These are phyloP conservation scores for Mycena venus DNA, from an alignment of 768 basidiomycete genomes.

Conservation along the genomic window DNA sequence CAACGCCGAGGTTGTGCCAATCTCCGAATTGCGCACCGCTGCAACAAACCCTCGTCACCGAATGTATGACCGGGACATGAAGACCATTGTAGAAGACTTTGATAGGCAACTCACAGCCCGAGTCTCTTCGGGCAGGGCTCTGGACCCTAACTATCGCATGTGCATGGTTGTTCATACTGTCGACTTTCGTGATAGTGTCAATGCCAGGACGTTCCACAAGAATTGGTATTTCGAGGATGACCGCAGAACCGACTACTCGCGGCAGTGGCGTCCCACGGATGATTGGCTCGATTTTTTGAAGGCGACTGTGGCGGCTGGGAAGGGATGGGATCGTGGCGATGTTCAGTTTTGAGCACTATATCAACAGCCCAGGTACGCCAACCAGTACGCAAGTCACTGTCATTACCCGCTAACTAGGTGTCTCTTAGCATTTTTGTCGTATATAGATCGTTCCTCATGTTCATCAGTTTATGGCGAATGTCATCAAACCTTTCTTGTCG, in stretches of 20 bases:
- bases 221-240: conserved; percentile 19
- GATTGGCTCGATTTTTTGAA: conserved; percentile 18
- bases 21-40: conserved; percentile 10
- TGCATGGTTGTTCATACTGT: conserved; percentile 17
- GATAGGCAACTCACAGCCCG: not conserved
- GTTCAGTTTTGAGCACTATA: not conserved
- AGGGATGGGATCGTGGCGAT: conserved; percentile 14
- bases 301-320: conserved; percentile 15
- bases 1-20: conserved; percentile 3
- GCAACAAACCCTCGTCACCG: not conserved
- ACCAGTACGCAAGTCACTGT: not conserved
- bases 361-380: not conserved
- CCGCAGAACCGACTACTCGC: conserved; percentile 11
- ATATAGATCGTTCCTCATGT: not conserved
- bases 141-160: not conserved
- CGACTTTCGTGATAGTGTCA: conserved; percentile 10
- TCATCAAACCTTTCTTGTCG: not conserved
- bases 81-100: not conserved
- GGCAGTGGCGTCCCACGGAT: conserved; percentile 11
- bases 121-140: not conserved
- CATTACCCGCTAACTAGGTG: not conserved
- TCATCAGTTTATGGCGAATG: not conserved
- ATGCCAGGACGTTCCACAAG: not conserved
- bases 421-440: not conserved
- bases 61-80: conserved; percentile 6